Evolutionary conservation across 306 rosid species (phyloP), one percentile per base, ranked within the genome.

Genomic region (Dryas drummondii): DNA sequence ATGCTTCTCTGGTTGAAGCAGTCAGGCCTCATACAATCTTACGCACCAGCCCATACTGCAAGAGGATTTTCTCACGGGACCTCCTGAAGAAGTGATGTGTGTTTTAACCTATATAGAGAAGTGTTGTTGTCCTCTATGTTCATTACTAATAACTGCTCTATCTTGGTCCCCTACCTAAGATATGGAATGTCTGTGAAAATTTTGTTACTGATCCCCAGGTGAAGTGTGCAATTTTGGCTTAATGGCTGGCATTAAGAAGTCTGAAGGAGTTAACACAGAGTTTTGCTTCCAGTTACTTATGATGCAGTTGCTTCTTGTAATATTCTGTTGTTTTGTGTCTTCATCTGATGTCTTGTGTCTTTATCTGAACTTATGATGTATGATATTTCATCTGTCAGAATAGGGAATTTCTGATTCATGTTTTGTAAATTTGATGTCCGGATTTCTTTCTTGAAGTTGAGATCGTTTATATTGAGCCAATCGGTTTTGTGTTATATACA

Each of bases 11-110:
- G 78, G 88, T 82, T 68, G 87, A 85, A 67, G 88, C 86, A 4
- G 78, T 87, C 41, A 79, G 72, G 47, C 71, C 82, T 45, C 68
- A 86, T 84, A 78, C 79, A 65, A 74, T 67, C 14, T 58, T 91
- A 71, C 88, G 87, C 53, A 79, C 87, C 62, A 87, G 91, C 73
- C 96, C 96, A 11, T 89, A 81, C 79, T 87, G 91, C 88, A 89
- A 89, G 84, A 88, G 88, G 85, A 87, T 89, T 74, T 89, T 89
- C 84, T 81, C 88, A 0, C 75, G 72, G 61, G 80, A 60, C 57
- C 72, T 83, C 5, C 85, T 84, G n/a, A 85, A 79, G 84, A 86
- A 84, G 81, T 90, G 73, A 88, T 47, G 71, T 67, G 66, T 41
- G 37, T 61, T 44, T 22, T 9, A 41, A 26, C 45, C 66, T 40